phyloP scores from a whole-genome alignment of 495 filamentous ascomycete genomes.

The Podospora sp. region DNA sequence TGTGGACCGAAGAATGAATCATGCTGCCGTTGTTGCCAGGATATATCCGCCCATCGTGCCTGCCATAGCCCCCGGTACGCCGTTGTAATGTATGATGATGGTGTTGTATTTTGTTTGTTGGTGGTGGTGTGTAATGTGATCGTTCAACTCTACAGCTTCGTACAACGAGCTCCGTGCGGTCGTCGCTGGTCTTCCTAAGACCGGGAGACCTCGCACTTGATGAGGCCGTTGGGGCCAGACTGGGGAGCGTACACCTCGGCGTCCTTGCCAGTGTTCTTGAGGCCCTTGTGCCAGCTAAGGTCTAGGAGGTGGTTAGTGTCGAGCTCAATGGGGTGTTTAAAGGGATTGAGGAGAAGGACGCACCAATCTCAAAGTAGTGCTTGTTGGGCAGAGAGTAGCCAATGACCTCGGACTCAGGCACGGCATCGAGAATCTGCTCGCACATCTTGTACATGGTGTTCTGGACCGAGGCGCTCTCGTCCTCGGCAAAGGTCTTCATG shows the following conservation, averaged over 20 bases:
- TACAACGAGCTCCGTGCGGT: neutral
- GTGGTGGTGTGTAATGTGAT: neutral
- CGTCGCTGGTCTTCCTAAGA: slow-evolving; percentile 28
- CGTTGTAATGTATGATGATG: neutral
- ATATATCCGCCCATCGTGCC: neutral
- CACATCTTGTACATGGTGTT: slow-evolving; percentile 99
- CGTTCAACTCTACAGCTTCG: neutral
- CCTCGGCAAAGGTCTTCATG: slow-evolving; percentile 87
- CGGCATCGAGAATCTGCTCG: slow-evolving; percentile 78
- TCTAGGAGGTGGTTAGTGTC: slow-evolving; percentile 52
- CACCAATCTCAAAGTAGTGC: slow-evolving; percentile 98
- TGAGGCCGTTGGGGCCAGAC: slow-evolving; percentile 89
- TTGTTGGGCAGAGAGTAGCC: slow-evolving; percentile 92
- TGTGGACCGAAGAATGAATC: too few relatives aligned
- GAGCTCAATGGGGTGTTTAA: neutral
- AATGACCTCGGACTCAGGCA: slow-evolving; percentile 69
- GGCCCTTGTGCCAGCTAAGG: slow-evolving; percentile 93
- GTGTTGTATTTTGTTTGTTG: neutral
- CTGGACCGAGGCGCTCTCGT: slow-evolving; percentile 90
- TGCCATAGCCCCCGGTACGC: neutral
- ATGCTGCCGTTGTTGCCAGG: neutral
- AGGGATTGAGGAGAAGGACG: slow-evolving; percentile 36
- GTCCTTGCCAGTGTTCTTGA: slow-evolving; percentile 96
- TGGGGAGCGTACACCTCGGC: slow-evolving; percentile 96
- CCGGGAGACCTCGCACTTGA: slow-evolving; percentile 89